phyloP scores from a whole-genome alignment of 2,329 filamentous ascomycete genomes.

The Phoma herbarum region DNA sequence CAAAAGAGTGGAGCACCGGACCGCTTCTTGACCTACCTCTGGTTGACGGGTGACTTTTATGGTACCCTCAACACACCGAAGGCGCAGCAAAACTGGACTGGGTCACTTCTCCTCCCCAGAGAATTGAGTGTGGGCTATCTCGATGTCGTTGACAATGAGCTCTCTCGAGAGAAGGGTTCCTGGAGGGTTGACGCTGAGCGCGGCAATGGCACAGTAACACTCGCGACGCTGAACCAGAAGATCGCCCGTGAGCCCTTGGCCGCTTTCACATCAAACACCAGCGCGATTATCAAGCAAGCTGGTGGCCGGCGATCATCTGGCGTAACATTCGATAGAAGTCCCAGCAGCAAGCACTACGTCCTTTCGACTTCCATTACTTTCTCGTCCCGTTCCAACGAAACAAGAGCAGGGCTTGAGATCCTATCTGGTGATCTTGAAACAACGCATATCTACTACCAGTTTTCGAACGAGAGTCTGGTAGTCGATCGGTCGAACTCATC shows the following conservation, averaged over 20 bases:
- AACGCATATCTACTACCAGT: slow-evolving; percentile 57
- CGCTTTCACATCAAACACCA: slow-evolving; percentile 43
- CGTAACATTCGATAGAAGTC: slow-evolving; percentile 26
- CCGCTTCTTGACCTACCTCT: slow-evolving; percentile 54
- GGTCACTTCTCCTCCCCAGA: slow-evolving; percentile 54
- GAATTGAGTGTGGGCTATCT: slow-evolving; percentile 56
- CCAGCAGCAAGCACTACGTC: slow-evolving; percentile 53
- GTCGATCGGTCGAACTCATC: slow-evolving; percentile 55
- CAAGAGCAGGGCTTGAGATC: slow-evolving; percentile 55
- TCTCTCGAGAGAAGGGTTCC: slow-evolving; percentile 51
- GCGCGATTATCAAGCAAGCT: slow-evolving; percentile 24
- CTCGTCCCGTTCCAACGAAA: slow-evolving; percentile 45
- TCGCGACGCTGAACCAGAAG: slow-evolving; percentile 52
- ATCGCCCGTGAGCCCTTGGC: slow-evolving; percentile 51
- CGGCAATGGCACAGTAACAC: slow-evolving; percentile 47
- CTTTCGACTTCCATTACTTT: slow-evolving; percentile 52
- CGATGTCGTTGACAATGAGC: slow-evolving; percentile 54
- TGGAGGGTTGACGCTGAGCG: slow-evolving; percentile 49
- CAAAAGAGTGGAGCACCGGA: slow-evolving; percentile 52
- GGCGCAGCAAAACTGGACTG: slow-evolving; percentile 57
- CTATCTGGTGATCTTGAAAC: slow-evolving; percentile 53
- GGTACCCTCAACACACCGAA: slow-evolving; percentile 53
- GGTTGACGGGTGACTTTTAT: slow-evolving; percentile 57
- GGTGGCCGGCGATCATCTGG: slow-evolving; percentile 23
- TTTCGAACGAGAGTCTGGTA: slow-evolving; percentile 56